These are phyloP conservation scores for Saturnispora sekii DNA, from an alignment of 805 yeast genomes.

Conservation along the genomic window DNA sequence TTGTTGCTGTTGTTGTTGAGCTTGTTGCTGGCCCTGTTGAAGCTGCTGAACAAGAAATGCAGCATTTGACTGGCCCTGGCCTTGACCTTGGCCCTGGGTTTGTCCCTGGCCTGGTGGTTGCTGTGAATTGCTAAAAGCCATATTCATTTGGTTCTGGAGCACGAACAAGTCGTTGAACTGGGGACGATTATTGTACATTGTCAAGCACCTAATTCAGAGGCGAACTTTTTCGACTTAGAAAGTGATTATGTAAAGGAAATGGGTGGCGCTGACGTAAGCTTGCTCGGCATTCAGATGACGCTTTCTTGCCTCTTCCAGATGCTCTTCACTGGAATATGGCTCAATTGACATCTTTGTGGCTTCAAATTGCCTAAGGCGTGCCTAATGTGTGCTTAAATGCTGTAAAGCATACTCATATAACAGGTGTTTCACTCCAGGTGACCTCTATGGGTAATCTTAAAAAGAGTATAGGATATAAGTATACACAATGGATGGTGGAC, in stretches of 20 bases:
- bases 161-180: slow-evolving; percentile 11
- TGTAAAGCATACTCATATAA: no score
- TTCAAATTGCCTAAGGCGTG: no score
- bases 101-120: slow-evolving; percentile 9
- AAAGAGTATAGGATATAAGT: neutral
- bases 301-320: no score
- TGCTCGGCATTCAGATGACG: no score
- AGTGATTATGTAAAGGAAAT: no score
- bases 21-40: slow-evolving; percentile 12
- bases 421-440: no score
- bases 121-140: slow-evolving; percentile 1
- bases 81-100: slow-evolving; percentile 7
- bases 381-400: no score
- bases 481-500: neutral
- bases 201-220: neutral
- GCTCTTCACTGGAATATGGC: no score
- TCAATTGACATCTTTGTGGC: no score
- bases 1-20: slow-evolving; percentile 9
- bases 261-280: no score
- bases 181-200: slow-evolving; percentile 8
- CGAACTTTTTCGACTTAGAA: no score
- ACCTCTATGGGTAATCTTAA: no score
- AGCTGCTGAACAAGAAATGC: slow-evolving; percentile 20
- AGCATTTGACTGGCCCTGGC: slow-evolving; percentile 10
- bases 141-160: slow-evolving; percentile 13